Conservation (phyloP, 1,284 basidiomycete species). For the Agaricales sp. region DNA sequence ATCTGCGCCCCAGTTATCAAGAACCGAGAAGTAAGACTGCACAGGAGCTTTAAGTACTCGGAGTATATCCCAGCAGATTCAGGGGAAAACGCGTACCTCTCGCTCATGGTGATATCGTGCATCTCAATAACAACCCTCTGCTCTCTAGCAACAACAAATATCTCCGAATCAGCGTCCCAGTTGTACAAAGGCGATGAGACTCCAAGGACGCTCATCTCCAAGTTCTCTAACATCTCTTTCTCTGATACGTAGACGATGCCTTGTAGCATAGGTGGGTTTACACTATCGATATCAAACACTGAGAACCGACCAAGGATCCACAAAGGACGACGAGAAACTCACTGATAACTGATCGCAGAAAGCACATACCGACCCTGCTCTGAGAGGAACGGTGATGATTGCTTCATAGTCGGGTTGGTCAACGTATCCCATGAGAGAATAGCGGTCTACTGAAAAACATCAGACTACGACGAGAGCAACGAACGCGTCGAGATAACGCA, state of each 20-base stretch:
- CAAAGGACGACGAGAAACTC: constrained; percentile 22
- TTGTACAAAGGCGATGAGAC: constrained; percentile 50
- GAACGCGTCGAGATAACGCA: neutral
- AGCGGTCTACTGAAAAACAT: neutral
- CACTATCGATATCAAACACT: no score
- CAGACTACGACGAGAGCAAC: neutral
- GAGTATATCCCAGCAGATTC: no score
- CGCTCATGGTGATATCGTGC: no score
- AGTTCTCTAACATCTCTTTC: constrained; percentile 36
- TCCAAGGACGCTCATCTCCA: constrained; percentile 48
- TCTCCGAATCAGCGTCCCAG: constrained; percentile 45
- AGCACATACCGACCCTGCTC: constrained; percentile 45
- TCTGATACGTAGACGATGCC: no score
- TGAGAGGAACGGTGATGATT: constrained; percentile 46
- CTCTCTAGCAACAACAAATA: constrained; percentile 37
- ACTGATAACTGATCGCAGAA: constrained; percentile 47
- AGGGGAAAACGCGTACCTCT: no score
- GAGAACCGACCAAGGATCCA: no score
- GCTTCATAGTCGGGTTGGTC: constrained; percentile 18
- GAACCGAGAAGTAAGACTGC: constrained; percentile 50
- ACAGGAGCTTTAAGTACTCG: no score
- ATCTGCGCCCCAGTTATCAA: constrained; percentile 50
- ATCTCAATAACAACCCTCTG: no score
- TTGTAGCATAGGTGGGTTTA: no score
- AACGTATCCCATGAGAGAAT: constrained; percentile 53